phyloP scores from a whole-genome alignment of 345 rosid genomes.

The Streptanthus diversifolius region DNA sequence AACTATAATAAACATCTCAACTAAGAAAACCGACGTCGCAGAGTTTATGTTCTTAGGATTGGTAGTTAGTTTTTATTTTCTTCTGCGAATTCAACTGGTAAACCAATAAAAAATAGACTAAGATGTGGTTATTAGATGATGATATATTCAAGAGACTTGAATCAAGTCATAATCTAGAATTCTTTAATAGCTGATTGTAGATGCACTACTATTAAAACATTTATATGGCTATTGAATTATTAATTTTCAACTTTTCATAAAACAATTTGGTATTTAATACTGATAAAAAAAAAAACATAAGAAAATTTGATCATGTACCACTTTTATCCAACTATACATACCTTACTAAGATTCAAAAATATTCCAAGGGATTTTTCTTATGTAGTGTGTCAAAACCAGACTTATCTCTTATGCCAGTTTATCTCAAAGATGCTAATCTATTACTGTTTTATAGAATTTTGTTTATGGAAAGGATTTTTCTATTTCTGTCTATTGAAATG shows the following conservation, averaged over 20 bases:
- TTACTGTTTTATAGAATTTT: neutral
- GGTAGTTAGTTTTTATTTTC: no score
- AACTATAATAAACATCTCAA: no score
- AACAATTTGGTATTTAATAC: neutral
- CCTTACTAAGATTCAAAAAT: no score
- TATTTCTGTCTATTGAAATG: neutral
- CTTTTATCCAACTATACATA: no score
- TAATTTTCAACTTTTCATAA: neutral
- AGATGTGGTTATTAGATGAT: neutral
- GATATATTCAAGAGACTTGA: neutral
- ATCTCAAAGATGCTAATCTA: neutral
- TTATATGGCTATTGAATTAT: neutral
- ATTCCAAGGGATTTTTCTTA: no score
- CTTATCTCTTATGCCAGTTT: neutral
- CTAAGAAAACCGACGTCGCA: no score
- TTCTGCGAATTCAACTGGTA: neutral
- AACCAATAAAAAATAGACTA: neutral
- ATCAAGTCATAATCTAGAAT: neutral
- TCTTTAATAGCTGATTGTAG: neutral
- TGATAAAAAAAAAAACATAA: no score
- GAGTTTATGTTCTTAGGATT: no score
- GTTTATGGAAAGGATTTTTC: neutral
- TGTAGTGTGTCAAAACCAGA: no score
- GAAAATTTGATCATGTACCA: neutral
- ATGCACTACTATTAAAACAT: neutral